A percentile compares a stretch with the other conserved stretches of the same genome.
These are phyloP conservation scores for Pleurotus cornucopiae DNA, from an alignment of 768 basidiomycete species.

Conservation along the genomic window DNA sequence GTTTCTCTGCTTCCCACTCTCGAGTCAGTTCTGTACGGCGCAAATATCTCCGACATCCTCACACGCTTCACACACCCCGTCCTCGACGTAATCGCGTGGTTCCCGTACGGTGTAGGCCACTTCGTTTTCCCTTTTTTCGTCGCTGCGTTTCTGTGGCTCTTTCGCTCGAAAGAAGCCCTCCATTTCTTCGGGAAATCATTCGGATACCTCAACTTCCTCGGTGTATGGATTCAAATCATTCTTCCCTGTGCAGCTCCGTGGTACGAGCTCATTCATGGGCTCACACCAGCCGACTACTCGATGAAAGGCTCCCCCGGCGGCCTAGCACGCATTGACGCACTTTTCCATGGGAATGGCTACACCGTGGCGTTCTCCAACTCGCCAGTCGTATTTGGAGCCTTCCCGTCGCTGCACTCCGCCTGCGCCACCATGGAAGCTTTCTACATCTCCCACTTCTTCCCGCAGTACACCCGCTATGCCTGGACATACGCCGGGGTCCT, in stretches of 20 bases:
- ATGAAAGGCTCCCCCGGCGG: constrained; percentile 95
- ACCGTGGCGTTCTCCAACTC: constrained; percentile 78
- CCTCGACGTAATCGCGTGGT: constrained; percentile 91
- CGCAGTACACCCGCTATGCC: constrained; percentile 55
- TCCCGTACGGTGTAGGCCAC: constrained; percentile 95
- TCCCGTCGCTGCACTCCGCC: constrained; percentile 90
- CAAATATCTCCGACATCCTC: constrained; percentile 95
- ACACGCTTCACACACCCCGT: constrained; percentile 91
- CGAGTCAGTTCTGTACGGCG: constrained; percentile 93
- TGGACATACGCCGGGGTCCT: constrained; percentile 85
- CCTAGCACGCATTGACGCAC: constrained; percentile 83
- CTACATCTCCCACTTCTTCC: constrained; percentile 95
- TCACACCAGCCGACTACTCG: constrained; percentile 89
- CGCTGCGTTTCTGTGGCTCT: constrained; percentile 84
- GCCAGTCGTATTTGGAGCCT: constrained; percentile 94
- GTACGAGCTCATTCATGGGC: constrained; percentile 97
- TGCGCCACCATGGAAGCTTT: constrained; percentile 90
- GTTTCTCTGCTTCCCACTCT: constrained; percentile 93
- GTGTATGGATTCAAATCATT: constrained; percentile 83
- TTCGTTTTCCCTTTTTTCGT: constrained; percentile 86
- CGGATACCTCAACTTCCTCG: constrained; percentile 88
- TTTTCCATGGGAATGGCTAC: constrained; percentile 78
- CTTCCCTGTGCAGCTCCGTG: constrained; percentile 94
- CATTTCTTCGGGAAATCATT: constrained; percentile 85
- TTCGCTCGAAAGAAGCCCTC: constrained; percentile 75